Percentiles rank a stretch among this genome's conserved stretches.
Evolutionary conservation across 345 rosid species (phyloP).

Genomic region (Arabidopsis suecica): DNA sequence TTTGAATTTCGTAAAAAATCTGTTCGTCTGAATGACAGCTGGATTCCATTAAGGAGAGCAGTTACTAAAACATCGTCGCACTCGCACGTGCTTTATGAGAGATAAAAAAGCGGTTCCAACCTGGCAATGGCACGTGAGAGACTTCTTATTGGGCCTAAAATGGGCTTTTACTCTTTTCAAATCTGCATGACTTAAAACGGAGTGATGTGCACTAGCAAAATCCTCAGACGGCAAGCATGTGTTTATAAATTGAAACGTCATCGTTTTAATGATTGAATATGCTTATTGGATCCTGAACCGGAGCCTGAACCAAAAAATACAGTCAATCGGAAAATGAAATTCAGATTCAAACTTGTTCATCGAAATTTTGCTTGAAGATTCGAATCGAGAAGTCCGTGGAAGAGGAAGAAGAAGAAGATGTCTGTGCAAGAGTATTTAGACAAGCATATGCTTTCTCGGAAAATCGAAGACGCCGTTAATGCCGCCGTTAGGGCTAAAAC

Average conservation of each 20-base stretch:
- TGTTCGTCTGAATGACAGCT: conserved; percentile 32
- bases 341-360: conserved; percentile 41
- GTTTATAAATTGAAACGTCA: not conserved
- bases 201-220: not conserved
- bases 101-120: conserved; percentile 32
- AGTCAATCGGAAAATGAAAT: conserved; percentile 27
- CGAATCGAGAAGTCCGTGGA: not conserved
- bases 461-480: conserved; percentile 98
- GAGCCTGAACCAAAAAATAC: conserved; percentile 20
- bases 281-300: conserved; percentile 32
- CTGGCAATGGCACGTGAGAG: conserved; percentile 38
- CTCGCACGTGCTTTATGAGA: conserved; percentile 32
- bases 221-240: conserved; percentile 6
- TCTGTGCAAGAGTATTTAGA: conserved; percentile 95
- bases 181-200: not conserved
- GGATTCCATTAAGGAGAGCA: conserved; percentile 33
- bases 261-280: conserved; percentile 17
- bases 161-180: conserved; percentile 22
- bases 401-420: conserved; percentile 54
- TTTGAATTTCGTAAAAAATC: conserved; percentile 40
- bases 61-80: conserved; percentile 42
- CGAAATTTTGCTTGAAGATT: conserved; percentile 19
- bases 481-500: conserved; percentile 96
- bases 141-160: not conserved
- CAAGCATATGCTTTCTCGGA: conserved; percentile 90